phyloP scores from a whole-genome alignment of 2,329 filamentous ascomycete genomes.

The Penicillium brasilianum region DNA sequence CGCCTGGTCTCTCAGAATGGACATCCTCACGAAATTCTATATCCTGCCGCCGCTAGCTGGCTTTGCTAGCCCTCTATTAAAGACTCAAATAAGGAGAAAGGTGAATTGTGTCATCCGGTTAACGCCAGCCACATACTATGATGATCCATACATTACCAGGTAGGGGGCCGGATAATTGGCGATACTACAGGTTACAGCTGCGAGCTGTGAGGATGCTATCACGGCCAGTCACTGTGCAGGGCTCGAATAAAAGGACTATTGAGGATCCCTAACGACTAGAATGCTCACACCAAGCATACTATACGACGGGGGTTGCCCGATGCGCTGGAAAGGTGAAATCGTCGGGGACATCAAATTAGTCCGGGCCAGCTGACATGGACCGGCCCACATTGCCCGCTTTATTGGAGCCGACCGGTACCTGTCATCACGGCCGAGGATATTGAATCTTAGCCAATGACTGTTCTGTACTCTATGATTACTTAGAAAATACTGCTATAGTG shows the following conservation, averaged over 20 bases:
- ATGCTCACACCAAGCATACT: neutral
- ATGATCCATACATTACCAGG: neutral
- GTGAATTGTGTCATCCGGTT: neutral
- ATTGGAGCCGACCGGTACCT: conserved; percentile 21
- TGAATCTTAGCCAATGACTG: neutral
- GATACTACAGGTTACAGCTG: neutral
- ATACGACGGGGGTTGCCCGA: neutral
- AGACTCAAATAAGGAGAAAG: neutral
- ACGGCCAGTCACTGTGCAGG: neutral
- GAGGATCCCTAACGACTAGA: too few species aligned
- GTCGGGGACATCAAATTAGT: conserved; percentile 15
- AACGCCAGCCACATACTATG: neutral
- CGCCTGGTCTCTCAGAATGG: neutral
- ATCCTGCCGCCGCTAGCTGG: too few species aligned
- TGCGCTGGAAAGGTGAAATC: conserved; percentile 4
- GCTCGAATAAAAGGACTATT: neutral
- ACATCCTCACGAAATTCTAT: neutral
- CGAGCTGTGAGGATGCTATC: neutral
- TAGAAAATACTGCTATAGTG: neutral
- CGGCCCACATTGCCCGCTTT: conserved; percentile 14
- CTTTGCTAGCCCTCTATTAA: neutral
- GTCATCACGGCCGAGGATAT: conserved; percentile 15
- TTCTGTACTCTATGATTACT: neutral
- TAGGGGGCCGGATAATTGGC: neutral
- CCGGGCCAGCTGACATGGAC: conserved; percentile 15